A percentile compares a stretch with the other conserved stretches of the same genome.
phyloP scores from a whole-genome alignment of 495 filamentous ascomycete genomes.

The Darksidea phi region DNA sequence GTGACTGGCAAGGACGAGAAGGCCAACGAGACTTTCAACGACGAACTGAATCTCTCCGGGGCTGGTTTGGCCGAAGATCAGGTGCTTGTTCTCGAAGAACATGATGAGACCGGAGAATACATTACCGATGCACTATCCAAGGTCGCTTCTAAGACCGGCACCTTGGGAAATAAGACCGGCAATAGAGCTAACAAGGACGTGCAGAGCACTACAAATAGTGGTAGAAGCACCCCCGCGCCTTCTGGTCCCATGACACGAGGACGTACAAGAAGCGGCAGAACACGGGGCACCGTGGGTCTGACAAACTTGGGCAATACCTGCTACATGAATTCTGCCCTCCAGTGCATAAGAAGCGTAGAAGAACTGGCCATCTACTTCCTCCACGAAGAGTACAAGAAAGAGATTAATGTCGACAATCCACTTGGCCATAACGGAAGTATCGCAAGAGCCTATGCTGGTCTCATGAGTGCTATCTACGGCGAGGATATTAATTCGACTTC shows the following conservation, averaged over 20 bases:
- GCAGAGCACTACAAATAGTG: constrained; percentile 45
- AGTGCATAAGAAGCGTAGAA: constrained; percentile 87
- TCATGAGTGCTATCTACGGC: constrained; percentile 73
- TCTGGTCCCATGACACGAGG: constrained; percentile 60
- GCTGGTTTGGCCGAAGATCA: constrained; percentile 67
- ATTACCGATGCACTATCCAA: constrained; percentile 55
- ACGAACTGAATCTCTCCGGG: constrained; percentile 58
- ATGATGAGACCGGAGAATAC: constrained; percentile 60
- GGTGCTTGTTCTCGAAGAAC: constrained; percentile 76
- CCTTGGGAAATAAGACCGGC: constrained; percentile 6
- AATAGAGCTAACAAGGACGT: constrained; percentile 38
- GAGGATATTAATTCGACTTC: constrained; percentile 55
- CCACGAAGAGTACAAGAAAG: constrained; percentile 64
- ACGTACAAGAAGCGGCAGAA: constrained; percentile 62
- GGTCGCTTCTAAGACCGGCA: constrained; percentile 37
- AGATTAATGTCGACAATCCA: constrained; percentile 80
- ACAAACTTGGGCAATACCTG: constrained; percentile 94
- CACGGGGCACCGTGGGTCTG: constrained; percentile 73
- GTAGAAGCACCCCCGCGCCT: constrained; percentile 64
- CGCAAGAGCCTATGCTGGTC: constrained; percentile 71
- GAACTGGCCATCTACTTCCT: constrained; percentile 92
- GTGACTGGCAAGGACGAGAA: constrained; percentile 71
- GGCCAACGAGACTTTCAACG: constrained; percentile 74
- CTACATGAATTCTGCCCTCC: constrained; percentile 97
- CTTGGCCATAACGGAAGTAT: constrained; percentile 80